Base-by-base conservation (phyloP, 139 green algal genomes). In the Desmodesmus armatus region DNA sequence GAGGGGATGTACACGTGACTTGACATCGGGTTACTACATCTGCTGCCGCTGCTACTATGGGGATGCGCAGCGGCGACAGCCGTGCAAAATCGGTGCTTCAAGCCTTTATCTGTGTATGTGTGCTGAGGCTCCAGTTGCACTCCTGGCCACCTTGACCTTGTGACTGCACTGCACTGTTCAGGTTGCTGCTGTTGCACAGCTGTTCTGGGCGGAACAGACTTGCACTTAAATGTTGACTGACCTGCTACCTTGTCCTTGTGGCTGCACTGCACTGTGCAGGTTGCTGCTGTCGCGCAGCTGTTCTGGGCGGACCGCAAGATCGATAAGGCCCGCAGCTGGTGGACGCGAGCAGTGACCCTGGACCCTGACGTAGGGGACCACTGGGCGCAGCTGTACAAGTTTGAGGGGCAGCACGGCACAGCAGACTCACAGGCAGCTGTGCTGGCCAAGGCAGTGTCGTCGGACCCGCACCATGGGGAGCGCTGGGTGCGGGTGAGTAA, bases 171-270 rank as follows among this genome's bases (percentile, higher is more conserved):
- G 51, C 51, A 2, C 51, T 62, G 51, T 55, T 37, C 76, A 82
- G 76, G 19, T 82, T 40, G 78, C 67, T n/a, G 96, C 96, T 49
- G 94, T 99, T 13, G 97, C 96, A 11, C 83, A 92, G 76, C 94
- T 99, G 75, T 99, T 99, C 87, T 96, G 93, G 93, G 73, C 88
- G 3, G 96, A 99, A 89, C 88, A n/a, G n/a, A n/a, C n/a, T n/a
- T n/a, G n/a, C n/a, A n/a, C n/a, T n/a, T n/a, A n/a, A n/a, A n/a
- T n/a, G n/a, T n/a, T n/a, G n/a, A n/a, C n/a, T n/a, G n/a, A n/a
- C n/a, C n/a, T n/a, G n/a, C n/a, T n/a, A n/a, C n/a, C n/a, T n/a
- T n/a, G n/a, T n/a, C n/a, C n/a, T n/a, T n/a, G n/a, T n/a, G n/a
- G n/a, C n/a, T n/a, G n/a, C n/a, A n/a, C 51, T 27, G 51, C 51